phyloP scores from a whole-genome alignment of 1,284 basidiomycete genomes.

The Exsudoporus floridanus region DNA sequence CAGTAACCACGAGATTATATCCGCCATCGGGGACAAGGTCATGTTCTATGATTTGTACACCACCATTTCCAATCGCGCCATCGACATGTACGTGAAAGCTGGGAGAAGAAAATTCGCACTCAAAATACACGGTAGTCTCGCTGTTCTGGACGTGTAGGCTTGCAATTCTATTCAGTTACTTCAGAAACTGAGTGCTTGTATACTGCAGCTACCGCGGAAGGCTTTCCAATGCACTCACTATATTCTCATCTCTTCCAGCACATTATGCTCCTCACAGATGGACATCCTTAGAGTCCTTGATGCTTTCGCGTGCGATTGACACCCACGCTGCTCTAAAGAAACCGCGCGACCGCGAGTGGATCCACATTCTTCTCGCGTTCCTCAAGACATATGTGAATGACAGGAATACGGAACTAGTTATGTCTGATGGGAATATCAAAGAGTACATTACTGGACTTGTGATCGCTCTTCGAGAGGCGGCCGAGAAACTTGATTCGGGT shows the following conservation, averaged over 20 bases:
- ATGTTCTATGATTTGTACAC: constrained; percentile 77
- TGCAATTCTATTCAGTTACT: constrained; percentile 3
- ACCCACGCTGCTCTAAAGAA: constrained; percentile 56
- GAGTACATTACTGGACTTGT: constrained; percentile 58
- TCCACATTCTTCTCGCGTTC: constrained; percentile 66
- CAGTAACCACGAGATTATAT: constrained; percentile 63
- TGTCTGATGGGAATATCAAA: constrained; percentile 49
- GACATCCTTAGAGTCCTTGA: constrained; percentile 73
- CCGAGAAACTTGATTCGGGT: constrained; percentile 60
- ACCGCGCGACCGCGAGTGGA: constrained; percentile 69
- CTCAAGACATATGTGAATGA: constrained; percentile 64
- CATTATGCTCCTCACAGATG: constrained; percentile 81
- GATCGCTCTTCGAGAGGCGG: constrained; percentile 47
- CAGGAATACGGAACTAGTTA: constrained; percentile 50
- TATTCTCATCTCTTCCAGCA: constrained; percentile 75
- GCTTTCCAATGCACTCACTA: constrained; percentile 58
- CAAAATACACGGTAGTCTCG: constrained; percentile 80
- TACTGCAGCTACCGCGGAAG: constrained; percentile 62
- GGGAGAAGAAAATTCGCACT: constrained; percentile 82
- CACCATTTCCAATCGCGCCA: constrained; percentile 72
- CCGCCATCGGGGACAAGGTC: constrained; percentile 56
- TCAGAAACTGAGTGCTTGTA: constrained; percentile 13
- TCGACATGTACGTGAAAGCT: constrained; percentile 78
- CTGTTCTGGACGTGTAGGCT: constrained; percentile 82
- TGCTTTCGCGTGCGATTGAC: constrained; percentile 69